Evolutionary conservation across 139 green algal genomes (phyloP), one percentile per base, ranked within the genome.

Genomic region (Zygnema cylindricum): DNA sequence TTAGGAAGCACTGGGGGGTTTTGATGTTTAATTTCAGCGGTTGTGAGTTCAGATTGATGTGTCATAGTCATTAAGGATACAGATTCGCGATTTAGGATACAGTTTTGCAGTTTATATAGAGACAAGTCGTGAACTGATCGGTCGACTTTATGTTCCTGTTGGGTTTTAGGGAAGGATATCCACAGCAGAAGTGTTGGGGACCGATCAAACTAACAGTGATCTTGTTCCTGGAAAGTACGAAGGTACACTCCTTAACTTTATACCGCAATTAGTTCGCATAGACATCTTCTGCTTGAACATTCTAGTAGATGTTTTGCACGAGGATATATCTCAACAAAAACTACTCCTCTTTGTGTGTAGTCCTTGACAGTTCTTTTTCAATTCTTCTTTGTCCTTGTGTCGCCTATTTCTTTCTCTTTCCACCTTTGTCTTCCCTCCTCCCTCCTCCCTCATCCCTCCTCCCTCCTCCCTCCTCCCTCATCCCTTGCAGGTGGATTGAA

Each of bases 401-500:
- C 1, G n/a, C 38, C 38, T 81, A 81, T 7, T 23, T 23, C 57
- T n/a, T n/a, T n/a, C n/a, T n/a, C n/a, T n/a, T n/a, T n/a, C n/a
- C n/a, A n/a, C n/a, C n/a, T n/a, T n/a, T n/a, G n/a, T n/a, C n/a
- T n/a, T n/a, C n/a, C n/a, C n/a, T n/a, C n/a, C n/a, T n/a, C n/a
- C n/a, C n/a, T n/a, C n/a, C n/a, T n/a, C n/a, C n/a, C n/a, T n/a
- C n/a, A n/a, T n/a, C n/a, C n/a, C n/a, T n/a, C n/a, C n/a, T n/a
- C n/a, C n/a, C n/a, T 73, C 57, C 30, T 73, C n/a, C n/a, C n/a
- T n/a, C n/a, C n/a, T n/a, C n/a, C n/a, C n/a, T n/a, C n/a, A n/a
- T n/a, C n/a, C n/a, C n/a, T n/a, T 35, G 73, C 86, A 91, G 86
- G 86, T 23, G 86, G 86, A 7, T 73, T 91, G 36, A 91, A 91